Conservation (phyloP, 1,139 yeast species). For the Nakaseomyces kungkrabaensis region DNA sequence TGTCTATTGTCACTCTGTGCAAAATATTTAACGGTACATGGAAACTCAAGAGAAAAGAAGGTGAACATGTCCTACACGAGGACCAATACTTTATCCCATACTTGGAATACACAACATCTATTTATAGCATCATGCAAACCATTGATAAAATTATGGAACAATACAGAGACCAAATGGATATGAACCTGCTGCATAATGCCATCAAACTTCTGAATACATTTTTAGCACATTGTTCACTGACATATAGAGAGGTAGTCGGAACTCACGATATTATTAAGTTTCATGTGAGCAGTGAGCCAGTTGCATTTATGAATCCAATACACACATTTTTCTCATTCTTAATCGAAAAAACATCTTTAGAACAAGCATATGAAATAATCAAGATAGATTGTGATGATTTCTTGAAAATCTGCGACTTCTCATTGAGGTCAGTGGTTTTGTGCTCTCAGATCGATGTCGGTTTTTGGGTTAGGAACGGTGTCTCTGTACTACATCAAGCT, state of each 20-base stretch:
- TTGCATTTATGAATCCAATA: conserved; percentile 51
- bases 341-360: conserved; percentile 21
- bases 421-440: conserved; percentile 49
- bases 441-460: conserved; percentile 48
- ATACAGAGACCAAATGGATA: conserved; percentile 17
- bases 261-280: conserved; percentile 30
- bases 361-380: conserved; percentile 16
- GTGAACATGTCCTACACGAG: conserved; percentile 60
- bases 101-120: conserved; percentile 38
- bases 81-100: conserved; percentile 41
- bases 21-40: conserved; percentile 50
- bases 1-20: conserved; percentile 35
- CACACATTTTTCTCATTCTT: conserved; percentile 37
- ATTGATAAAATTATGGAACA: conserved; percentile 34
- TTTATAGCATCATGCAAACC: conserved; percentile 38
- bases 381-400: conserved; percentile 27
- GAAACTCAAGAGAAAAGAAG: conserved; percentile 47
- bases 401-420: conserved; percentile 42
- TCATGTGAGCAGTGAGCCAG: conserved; percentile 40
- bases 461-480: conserved; percentile 61
- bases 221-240: conserved; percentile 20
- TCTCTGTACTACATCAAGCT: conserved; percentile 41
- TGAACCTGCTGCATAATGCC: conserved; percentile 24
- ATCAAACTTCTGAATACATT: conserved; percentile 33
- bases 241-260: conserved; percentile 19